Conservation (phyloP, 164 flowering plant genomes). For the Piper longum region DNA sequence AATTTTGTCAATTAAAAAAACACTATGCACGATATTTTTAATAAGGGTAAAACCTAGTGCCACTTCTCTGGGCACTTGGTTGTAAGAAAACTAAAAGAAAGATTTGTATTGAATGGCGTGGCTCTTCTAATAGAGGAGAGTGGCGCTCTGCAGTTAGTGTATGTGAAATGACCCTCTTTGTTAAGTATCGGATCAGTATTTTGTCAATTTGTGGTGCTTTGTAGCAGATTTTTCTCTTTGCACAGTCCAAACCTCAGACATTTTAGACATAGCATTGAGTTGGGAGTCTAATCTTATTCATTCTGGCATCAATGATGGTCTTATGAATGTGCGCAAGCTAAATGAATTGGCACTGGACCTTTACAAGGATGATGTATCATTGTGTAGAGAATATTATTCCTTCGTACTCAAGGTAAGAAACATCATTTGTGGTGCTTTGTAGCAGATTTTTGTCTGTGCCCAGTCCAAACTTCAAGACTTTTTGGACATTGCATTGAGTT, state of each 20-base stretch:
- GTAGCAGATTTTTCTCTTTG: constrained; percentile 48
- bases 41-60: neutral
- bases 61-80: neutral
- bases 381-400: constrained; percentile 65
- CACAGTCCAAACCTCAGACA: constrained; percentile 67
- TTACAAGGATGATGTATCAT: constrained; percentile 39
- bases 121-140: neutral
- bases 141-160: neutral
- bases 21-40: neutral
- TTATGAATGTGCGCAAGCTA: constrained; percentile 55
- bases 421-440: neutral
- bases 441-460: constrained; percentile 66
- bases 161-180: neutral
- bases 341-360: constrained; percentile 63
- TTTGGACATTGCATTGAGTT: constrained; percentile 62
- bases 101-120: neutral
- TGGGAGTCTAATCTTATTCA: constrained; percentile 65
- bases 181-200: neutral
- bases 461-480: constrained; percentile 54
- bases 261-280: constrained; percentile 56
- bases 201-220: constrained; percentile 1
- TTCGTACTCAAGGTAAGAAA: constrained; percentile 59
- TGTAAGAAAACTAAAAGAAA: neutral
- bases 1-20: neutral
- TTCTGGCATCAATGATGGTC: constrained; percentile 39